Base-by-base conservation (phyloP, 768 basidiomycete genomes). In the Mycena rosella region DNA sequence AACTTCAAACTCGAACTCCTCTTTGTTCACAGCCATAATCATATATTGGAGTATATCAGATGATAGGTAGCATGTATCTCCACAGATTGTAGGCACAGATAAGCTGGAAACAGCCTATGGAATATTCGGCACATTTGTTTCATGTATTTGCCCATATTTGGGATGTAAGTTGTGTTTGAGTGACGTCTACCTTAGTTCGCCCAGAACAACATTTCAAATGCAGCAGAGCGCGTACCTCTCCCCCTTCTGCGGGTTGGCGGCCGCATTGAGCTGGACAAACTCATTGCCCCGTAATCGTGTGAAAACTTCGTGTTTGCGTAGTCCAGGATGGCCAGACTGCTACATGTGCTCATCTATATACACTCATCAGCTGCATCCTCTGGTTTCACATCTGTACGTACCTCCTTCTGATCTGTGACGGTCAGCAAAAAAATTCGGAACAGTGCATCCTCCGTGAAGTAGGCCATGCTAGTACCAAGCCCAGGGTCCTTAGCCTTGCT, bases 221-320 rank as follows among this genome's bases (percentile, higher is more conserved):
- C 40, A 53, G 17, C 38, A 15, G 17, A 4, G 17, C 38, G 17
- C 30, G n/a, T n/a, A 63, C 62, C 67, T 20, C n/a, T 69, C 67
- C 0, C 67, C 67, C 26, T 49, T 51, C 29, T 69, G 67, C 17
- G 64, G 27, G 29, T 69, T 63, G 14, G 24, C 62, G 3, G 44
- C 62, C 3, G 51, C 60, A 1, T 18, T 62, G 4, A 0, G 5
- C 38, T 62, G 60, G 8, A 54, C 40, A 11, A 64, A 63, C 20
- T 69, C 63, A 55, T 63, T 5, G 22, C 24, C 13, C 45, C 45
- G 26, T 47, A 47, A 4, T 24, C 45, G 3, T 11, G 45, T 11
- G 45, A 47, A 15, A 47, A 47, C 22, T 47, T 47, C 5, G 45
- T 47, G 11, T 47, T 47, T 9, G 10, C 45, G 45, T 47, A 47